These are phyloP conservation scores for Penicillium rolfsii DNA, from an alignment of 2,329 filamentous ascomycete genomes.

Conservation along the genomic window DNA sequence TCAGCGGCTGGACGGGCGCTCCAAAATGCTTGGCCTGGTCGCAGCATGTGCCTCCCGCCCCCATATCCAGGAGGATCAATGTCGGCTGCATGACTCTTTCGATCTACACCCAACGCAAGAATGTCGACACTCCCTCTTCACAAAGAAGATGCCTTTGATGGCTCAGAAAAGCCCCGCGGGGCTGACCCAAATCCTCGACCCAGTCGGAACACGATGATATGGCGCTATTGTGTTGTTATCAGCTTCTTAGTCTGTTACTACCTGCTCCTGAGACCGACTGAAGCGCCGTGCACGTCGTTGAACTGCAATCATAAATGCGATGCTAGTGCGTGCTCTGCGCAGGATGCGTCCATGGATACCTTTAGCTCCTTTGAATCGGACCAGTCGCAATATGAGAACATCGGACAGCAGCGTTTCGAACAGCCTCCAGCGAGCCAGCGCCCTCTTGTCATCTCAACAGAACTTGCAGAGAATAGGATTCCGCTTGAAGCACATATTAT, in stretches of 20 bases:
- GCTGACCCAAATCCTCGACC: conserved; percentile 2
- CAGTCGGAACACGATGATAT: conserved; percentile 9
- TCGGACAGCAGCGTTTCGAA: not conserved
- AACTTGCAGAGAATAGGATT: conserved; percentile 49
- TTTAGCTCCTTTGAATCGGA: not conserved
- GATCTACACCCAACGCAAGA: not conserved
- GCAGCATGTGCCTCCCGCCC: not conserved
- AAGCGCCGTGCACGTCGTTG: conserved; percentile 3
- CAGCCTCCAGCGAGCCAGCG: not conserved
- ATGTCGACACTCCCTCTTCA: conserved; percentile 31
- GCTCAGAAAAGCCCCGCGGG: conserved; percentile 1
- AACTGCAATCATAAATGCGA: not conserved
- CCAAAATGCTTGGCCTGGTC: not conserved
- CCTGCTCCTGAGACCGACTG: conserved; percentile 15
- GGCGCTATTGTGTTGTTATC: conserved; percentile 14
- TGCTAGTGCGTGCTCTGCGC: not conserved
- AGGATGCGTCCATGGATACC: not conserved
- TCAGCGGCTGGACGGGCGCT: not conserved
- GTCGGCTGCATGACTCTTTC: not conserved
- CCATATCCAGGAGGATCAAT: not conserved
- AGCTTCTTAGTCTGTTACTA: conserved; percentile 21
- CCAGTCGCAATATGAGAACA: not conserved
- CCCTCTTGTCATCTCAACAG: not conserved
- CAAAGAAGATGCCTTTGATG: conserved; percentile 13
- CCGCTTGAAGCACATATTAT: conserved; percentile 94